Evolutionary conservation across 2,329 filamentous ascomycete species (phyloP).

Genomic region (Arthrobotrys pseudoclavata): DNA sequence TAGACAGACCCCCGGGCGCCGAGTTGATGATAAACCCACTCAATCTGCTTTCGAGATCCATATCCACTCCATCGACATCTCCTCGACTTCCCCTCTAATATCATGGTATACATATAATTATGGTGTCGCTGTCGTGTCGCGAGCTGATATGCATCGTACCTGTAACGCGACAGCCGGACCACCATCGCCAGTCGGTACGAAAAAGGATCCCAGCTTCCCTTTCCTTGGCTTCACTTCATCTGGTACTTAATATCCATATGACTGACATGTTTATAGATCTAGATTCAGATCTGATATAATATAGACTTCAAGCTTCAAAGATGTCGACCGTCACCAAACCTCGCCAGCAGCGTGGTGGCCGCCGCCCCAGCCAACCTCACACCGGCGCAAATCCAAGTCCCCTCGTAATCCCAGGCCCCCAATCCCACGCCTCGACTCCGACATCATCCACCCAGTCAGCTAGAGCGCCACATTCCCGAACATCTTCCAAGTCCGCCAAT

Average conservation of each 20-base stretch:
- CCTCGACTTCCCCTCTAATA: neutral
- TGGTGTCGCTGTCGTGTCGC: constrained; percentile 27
- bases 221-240: constrained; percentile 7
- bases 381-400: constrained; percentile 45
- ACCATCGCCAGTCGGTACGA: constrained; percentile 49
- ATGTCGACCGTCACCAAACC: constrained; percentile 58
- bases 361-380: constrained; percentile 53
- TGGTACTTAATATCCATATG: neutral
- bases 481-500: constrained; percentile 50
- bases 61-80: neutral
- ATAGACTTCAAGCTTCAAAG: neutral
- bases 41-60: constrained; percentile 15
- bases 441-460: constrained; percentile 40
- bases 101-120: neutral
- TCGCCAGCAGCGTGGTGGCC: constrained; percentile 49
- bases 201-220: constrained; percentile 26
- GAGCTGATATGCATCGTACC: constrained; percentile 10
- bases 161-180: constrained; percentile 44
- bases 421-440: constrained; percentile 53
- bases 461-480: constrained; percentile 43
- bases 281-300: no score
- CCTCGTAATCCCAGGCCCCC: constrained; percentile 46
- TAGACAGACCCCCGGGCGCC: neutral
- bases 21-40: neutral
- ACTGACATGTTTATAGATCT: constrained; percentile 4